A percentile compares a stretch with the other conserved stretches of the same genome.
Conservation (phyloP, 2,329 filamentous ascomycete species). For the Ascochyta pisi region DNA sequence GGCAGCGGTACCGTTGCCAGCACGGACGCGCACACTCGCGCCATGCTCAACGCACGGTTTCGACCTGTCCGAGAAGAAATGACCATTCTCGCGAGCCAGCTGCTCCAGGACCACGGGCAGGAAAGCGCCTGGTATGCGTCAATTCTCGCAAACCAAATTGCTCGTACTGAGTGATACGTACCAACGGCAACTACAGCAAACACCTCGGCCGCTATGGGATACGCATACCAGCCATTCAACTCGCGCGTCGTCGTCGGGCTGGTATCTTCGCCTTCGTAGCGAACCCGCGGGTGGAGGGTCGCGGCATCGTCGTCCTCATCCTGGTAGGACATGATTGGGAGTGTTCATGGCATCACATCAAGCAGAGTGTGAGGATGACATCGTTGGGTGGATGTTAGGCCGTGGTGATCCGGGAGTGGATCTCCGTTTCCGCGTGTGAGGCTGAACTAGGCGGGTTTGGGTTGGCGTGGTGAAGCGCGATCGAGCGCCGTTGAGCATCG, state of each 20-base stretch:
- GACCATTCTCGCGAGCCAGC: conserved; percentile 85
- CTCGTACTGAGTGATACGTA: conserved; percentile 50
- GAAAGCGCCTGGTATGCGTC: conserved; percentile 74
- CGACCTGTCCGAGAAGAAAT: conserved; percentile 75
- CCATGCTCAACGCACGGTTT: conserved; percentile 72
- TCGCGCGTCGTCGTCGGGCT: conserved; percentile 82
- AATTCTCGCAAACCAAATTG: not conserved
- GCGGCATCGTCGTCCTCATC: conserved; percentile 13
- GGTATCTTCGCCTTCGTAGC: conserved; percentile 52
- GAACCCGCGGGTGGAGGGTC: not conserved
- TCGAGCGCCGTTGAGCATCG: not conserved
- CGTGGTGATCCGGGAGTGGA: conserved; percentile 14
- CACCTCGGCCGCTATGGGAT: conserved; percentile 88
- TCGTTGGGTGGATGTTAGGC: not conserved
- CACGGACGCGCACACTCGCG: conserved; percentile 20
- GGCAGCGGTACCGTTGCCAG: conserved; percentile 25
- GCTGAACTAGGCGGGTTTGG: conserved; percentile 14
- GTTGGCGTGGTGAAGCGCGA: conserved; percentile 12
- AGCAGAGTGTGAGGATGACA: conserved; percentile 8
- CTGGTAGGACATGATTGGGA: conserved; percentile 22
- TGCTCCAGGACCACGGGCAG: conserved; percentile 92
- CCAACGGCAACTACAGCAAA: conserved; percentile 89
- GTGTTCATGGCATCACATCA: conserved; percentile 3
- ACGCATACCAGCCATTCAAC: conserved; percentile 87
- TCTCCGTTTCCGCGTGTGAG: conserved; percentile 4